Base-by-base conservation (phyloP, 2,329 filamentous ascomycete genomes). In the Exophiala xenobiotica region DNA sequence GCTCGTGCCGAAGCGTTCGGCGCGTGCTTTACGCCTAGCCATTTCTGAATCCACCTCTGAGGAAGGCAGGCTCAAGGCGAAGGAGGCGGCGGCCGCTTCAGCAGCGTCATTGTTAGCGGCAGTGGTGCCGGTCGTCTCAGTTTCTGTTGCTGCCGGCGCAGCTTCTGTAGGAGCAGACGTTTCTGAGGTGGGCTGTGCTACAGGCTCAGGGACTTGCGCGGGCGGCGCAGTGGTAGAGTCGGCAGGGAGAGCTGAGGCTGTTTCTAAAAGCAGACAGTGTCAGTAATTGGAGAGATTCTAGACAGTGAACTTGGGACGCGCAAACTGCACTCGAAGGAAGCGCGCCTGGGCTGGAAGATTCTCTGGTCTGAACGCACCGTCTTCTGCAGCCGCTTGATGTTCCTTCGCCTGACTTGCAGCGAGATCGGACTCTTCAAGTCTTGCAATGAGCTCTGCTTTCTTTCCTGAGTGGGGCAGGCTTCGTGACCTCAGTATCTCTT, bases 401-500 rank as follows among this genome's bases (percentile, higher is more conserved):
- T n/a, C n/a, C n/a, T n/a, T n/a, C n/a, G n/a, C n/a, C n/a, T n/a
- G n/a, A n/a, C n/a, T n/a, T n/a, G n/a, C n/a, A n/a, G n/a, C n/a
- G n/a, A n/a, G n/a, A n/a, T 77, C 74, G 51, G 72, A 68, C 57
- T 76, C 67, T 50, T 72, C 68, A 37, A 77, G 65, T 49, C 74
- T 72, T 40, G 73, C 70, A 37, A 77, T 67, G 49, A 77, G 65
- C 4, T 77, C 74, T 16, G 74, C 74, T 60, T 77, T 77, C 58
- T 77, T 77, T 51, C 74, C 74, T 2, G 70, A 72, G 61, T 74
- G 70, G 5, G 73, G 67, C 31, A 77, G 67, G n/a, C 65, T 69
- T 33, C 74, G 73, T 18, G 69, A 65, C 61, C 76, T 77, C 53
- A 77, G 70, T 29, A 77, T 73, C 56, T 77, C 74, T 52, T 73